Evolutionary conservation across 2,329 filamentous ascomycete genomes (phyloP), one percentile per base, ranked within the genome.

Genomic region (Aureobasidium musti): DNA sequence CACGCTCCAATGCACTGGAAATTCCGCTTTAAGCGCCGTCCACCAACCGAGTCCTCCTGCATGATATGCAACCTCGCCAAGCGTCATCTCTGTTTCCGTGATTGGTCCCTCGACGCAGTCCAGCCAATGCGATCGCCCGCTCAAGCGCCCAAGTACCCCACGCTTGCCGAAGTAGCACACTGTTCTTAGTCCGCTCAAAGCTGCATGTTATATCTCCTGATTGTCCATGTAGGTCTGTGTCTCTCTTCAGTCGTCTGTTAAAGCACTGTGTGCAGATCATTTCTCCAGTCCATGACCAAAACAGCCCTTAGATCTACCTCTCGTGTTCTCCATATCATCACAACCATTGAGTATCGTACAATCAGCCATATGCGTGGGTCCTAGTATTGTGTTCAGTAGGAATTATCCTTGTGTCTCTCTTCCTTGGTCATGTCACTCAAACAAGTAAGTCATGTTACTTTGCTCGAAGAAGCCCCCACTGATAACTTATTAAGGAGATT

Each of bases 401-500:
- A 17, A 2, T 47, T 26, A 19, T 43, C 21, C 14, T 30, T 17
- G n/a, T 49, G 6, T 1, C 19, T 37, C 5, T 10, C 28, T 26
- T 21, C 10, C 41, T 65, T 45, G 28, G 45, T 74, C 73, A 82
- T 82, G 81, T 82, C 81, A 74, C 78, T 82, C 70, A 82, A 82
- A 76, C 80, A 82, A 76, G 77, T 77, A 72, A 65, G 69, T 61
- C 17, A n/a, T 30, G 3, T 10, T 8, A 3, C n/a, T 10, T 19
- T 19, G 17, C 49, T 52, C 2, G 26, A 30, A 26, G 5, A n/a
- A n/a, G n/a, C 3, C 14, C 52, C 66, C 69, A 23, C 63, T 65
- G 52, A 65, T 21, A 8, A 1, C 21, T 13, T 2, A 39, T 21
- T 52, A 52, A 96, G 93, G 95, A 99, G 90, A 99, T 99, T 79